phyloP scores from a whole-genome alignment of 2,329 filamentous ascomycete genomes.

The Aspergillus pseudonomiae region DNA sequence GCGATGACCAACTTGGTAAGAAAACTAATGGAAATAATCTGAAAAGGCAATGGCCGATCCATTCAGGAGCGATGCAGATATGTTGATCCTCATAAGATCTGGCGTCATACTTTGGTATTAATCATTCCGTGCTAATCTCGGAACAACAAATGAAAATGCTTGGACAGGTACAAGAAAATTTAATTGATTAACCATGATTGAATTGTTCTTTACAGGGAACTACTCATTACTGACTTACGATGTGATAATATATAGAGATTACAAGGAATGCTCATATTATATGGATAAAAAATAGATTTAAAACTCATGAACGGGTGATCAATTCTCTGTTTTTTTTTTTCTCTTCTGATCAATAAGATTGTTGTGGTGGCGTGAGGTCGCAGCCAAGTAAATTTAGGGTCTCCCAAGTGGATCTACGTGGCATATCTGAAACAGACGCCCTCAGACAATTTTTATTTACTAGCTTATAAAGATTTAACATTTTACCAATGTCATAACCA shows the following conservation, averaged over 20 bases:
- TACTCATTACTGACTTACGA: neutral
- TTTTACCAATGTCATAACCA: neutral
- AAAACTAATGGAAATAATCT: too few species aligned
- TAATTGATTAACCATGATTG: neutral
- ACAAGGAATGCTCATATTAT: neutral
- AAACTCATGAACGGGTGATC: neutral
- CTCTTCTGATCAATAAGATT: neutral
- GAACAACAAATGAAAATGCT: neutral
- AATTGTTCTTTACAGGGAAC: neutral
- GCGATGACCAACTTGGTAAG: neutral
- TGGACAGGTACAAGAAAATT: neutral
- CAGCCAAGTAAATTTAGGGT: neutral
- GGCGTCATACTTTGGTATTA: neutral
- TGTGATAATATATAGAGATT: neutral
- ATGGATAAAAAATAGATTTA: neutral
- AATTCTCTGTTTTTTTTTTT: neutral
- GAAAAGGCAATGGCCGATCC: neutral
- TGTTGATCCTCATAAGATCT: constrained; percentile 13
- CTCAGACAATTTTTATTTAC: neutral
- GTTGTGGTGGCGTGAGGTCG: neutral
- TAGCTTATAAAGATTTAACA: neutral
- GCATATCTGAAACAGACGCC: constrained; percentile 9
- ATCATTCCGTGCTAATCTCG: neutral
- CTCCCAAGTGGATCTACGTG: constrained; percentile 6
- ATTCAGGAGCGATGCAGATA: constrained; percentile 1